Evolutionary conservation across 495 filamentous ascomycete species (phyloP), one percentile per base, ranked within the genome.

Genomic region (Xylaria grammica): DNA sequence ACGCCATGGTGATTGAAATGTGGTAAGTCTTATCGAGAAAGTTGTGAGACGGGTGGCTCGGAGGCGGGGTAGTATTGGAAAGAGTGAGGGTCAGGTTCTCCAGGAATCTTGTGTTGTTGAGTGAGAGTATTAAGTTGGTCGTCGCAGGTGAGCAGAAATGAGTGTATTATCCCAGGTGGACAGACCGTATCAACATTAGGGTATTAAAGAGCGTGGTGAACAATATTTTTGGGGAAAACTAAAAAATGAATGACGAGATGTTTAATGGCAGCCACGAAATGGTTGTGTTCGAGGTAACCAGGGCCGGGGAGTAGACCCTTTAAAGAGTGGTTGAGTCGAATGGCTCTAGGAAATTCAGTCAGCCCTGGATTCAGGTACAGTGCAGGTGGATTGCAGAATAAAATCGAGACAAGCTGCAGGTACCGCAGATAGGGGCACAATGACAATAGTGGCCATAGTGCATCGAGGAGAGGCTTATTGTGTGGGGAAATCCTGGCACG

Each of bases 1-100:
- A 91, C 66, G 90, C 91, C 94, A 97, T 97, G 73, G 74, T 89
- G 85, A 78, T 61, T 52, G 44, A 55, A 61, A 69, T 67, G 67
- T 59, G 59, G 48, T 68, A 60, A 36, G 53, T 50, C 22, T 62
- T 63, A 54, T 65, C 56, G 65, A 57, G 51, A 54, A 19, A 27
- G 10, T 46, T 65, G 40, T 65, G 56, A 61, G 54, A 48, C 56
- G 34, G 38, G 56, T 60, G 57, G 62, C 61, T 69, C n/a, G 30
- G 53, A 59, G 55, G 45, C 54, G 59, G 63, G 62, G 65, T 54
- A 44, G 70, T 65, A 63, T 51, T 72, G 61, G 71, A 78, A 76
- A 73, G 72, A 78, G 75, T 71, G 78, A 78, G 73, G 72, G 75
- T 74, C 79, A 78, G 80, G 78, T 82, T 82, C 81, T 78, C 80